Evolutionary conservation across 768 basidiomycete genomes (phyloP), one percentile per base, ranked within the genome.

Genomic region (Auricularia sp.): DNA sequence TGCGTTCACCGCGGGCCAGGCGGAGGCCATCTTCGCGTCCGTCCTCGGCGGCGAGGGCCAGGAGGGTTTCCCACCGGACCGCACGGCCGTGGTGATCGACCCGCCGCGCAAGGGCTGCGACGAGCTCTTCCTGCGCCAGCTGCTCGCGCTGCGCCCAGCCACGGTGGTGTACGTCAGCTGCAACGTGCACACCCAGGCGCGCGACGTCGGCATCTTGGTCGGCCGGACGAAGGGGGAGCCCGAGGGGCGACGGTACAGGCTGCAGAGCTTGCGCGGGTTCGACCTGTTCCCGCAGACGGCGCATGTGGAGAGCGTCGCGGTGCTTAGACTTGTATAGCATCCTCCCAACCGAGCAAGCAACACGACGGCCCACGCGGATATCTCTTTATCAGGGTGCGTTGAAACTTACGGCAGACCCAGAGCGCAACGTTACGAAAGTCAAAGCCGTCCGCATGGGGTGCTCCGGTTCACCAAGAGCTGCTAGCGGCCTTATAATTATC

Each of bases 231-330:
- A 75, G 68, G 77, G 65, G 29, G 68, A 68, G 73, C 58, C 76
- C 72, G 63, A 76, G 68, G 59, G 76, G 74, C 59, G 74, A 69
- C 78, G 76, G 69, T 99, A 97, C 75, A 79, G 83, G 66, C 69
- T 99, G 70, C 90, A 94, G 76, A 91, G 86, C 69, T 68, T 97
- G 70, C 75, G 90, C 66, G 95, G 93, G 42, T 92, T 97, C 68
- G 96, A 98, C 78, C 72, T 99, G 63, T 99, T 98, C 78, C 93
- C 96, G 7, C 94, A 98, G 79, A 96, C 93, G 33, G 89, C 91
- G 12, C 95, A 98, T 79, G 92, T 96, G 8, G 93, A 98, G 76
- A 84, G 83, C 64, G 85, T 92, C 12, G 87, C 87, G 5, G 80
- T 91, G 35, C 75, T 91, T 69, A 59, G 56, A 34, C 56, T 59